phyloP scores from a whole-genome alignment of 225 moss, liverwort and hornwort species.

The Straminergon stramineum region DNA sequence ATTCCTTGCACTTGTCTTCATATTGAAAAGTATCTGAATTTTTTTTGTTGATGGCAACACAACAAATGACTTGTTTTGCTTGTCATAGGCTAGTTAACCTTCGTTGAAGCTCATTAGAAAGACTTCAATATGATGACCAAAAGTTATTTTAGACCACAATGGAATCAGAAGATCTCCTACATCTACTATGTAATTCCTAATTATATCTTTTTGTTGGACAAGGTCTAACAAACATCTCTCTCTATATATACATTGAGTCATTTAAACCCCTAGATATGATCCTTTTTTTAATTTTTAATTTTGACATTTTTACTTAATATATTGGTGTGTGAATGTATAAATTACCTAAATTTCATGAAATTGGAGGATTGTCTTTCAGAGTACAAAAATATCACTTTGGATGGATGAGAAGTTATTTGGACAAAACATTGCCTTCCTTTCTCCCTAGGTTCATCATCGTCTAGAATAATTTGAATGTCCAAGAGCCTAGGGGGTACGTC shows the following conservation, averaged over 20 bases:
- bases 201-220: not conserved
- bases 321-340: not conserved
- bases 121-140: accelerated
- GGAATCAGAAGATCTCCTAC: not conserved
- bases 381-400: no score
- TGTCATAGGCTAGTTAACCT: no score
- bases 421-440: not conserved
- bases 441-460: not conserved
- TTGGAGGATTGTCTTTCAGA: not conserved
- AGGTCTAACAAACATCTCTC: accelerated
- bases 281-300: no score
- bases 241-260: no score
- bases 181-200: accelerated
- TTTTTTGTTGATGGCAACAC: no score
- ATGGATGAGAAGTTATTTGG: not conserved
- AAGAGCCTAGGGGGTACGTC: not conserved
- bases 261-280: no score
- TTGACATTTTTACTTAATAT: not conserved
- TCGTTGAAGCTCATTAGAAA: accelerated
- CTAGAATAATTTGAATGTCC: not conserved
- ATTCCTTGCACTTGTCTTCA: no score
- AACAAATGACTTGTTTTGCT: no score
- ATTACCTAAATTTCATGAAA: not conserved
- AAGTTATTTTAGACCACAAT: accelerated
- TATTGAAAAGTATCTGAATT: no score